Conservation (phyloP, 2,329 filamentous ascomycete species). For the Aspergillus sp. region DNA sequence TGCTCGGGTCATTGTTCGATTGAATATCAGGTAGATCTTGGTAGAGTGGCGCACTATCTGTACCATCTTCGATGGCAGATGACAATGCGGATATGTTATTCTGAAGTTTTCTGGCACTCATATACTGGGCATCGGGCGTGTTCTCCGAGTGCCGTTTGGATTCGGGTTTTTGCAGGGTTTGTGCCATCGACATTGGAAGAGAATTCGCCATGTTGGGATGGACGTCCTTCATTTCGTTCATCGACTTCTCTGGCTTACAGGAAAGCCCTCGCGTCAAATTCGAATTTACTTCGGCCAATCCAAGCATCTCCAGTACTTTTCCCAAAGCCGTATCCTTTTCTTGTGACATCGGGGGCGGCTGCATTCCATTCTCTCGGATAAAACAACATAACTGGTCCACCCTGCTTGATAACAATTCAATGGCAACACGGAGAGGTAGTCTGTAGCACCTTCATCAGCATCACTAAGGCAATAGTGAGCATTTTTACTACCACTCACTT, state of each 20-base stretch:
- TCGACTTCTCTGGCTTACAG: too few species aligned
- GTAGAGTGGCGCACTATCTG: not conserved
- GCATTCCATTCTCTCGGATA: conserved; percentile 20
- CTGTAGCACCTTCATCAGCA: not conserved
- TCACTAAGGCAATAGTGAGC: not conserved
- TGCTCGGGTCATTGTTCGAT: not conserved
- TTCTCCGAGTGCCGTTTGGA: not conserved
- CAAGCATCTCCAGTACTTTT: conserved; percentile 15
- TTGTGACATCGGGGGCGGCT: conserved; percentile 12
- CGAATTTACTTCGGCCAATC: conserved; percentile 8
- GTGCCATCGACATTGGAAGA: too few species aligned
- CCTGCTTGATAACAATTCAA: conserved; percentile 23
- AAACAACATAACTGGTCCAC: conserved; percentile 24
- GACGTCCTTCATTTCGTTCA: too few species aligned
- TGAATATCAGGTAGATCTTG: not conserved
- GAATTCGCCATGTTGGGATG: too few species aligned
- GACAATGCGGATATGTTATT: not conserved
- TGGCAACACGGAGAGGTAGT: conserved; percentile 21
- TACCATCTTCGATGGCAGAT: not conserved
- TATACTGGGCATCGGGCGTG: too few species aligned
- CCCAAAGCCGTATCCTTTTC: conserved; percentile 15
- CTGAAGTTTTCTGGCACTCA: not conserved
- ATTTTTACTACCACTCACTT: not conserved
- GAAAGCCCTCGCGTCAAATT: not conserved
- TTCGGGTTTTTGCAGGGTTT: not conserved